A percentile compares a stretch with the other conserved stretches of the same genome.
Evolutionary conservation across 768 basidiomycete species (phyloP).

Genomic region (Pisolithus marmoratus): DNA sequence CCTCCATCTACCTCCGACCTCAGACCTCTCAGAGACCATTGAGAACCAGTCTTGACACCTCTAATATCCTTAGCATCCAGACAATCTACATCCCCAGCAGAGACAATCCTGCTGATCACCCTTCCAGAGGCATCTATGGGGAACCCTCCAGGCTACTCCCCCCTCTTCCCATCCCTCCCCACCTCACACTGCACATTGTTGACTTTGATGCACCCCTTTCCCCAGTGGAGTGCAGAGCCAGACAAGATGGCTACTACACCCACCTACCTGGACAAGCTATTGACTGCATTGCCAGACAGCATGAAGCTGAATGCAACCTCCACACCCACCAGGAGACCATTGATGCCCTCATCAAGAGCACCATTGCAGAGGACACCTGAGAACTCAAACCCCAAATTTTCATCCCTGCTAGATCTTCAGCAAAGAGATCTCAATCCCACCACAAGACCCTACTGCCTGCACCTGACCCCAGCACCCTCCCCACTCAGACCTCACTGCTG

Average conservation of each 20-base stretch:
- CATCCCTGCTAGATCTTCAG: neutral
- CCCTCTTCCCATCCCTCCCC: slow-evolving; percentile 6
- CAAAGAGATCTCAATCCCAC: neutral
- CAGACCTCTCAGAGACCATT: too few species aligned
- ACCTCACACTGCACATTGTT: slow-evolving; percentile 2
- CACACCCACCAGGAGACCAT: too few species aligned
- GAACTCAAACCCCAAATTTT: neutral
- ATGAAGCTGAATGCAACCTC: neutral
- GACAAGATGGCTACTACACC: neutral
- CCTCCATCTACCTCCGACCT: too few species aligned
- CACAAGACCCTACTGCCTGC: slow-evolving; percentile 9
- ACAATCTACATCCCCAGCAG: slow-evolving; percentile 1
- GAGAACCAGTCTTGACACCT: too few species aligned
- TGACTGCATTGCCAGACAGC: neutral
- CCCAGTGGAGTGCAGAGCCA: neutral
- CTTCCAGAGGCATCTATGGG: slow-evolving; percentile 9
- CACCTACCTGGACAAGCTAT: neutral
- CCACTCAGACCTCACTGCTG: neutral
- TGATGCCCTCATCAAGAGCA: too few species aligned
- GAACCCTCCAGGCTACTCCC: slow-evolving; percentile 6
- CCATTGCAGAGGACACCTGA: neutral
- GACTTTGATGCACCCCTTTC: neutral
- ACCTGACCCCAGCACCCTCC: slow-evolving; percentile 18
- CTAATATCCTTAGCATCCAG: neutral
- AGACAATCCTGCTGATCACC: slow-evolving; percentile 12